These are phyloP conservation scores for Trypanosoma theileri DNA, from an alignment of 208 protist genomes.

Conservation along the genomic window DNA sequence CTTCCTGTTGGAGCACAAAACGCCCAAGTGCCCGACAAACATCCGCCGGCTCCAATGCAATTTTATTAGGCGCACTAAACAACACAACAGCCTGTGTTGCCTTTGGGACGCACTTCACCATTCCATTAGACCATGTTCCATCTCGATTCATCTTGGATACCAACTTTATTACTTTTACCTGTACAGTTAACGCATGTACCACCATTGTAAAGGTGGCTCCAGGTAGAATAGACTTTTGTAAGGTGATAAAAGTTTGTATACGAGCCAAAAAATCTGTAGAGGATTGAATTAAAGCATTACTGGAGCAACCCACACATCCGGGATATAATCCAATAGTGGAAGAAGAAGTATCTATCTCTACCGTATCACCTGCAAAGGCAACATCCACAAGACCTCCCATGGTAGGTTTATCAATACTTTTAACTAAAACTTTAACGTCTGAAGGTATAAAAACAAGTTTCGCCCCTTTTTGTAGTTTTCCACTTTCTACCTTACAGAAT, in stretches of 20 bases:
- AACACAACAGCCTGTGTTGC: slow-evolving; percentile 65
- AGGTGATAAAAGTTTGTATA: slow-evolving; percentile 71
- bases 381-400: slow-evolving; percentile 48
- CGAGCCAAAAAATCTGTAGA: slow-evolving; percentile 81
- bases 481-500: slow-evolving; percentile 80
- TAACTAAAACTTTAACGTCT: slow-evolving; percentile 53
- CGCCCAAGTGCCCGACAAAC: slow-evolving; percentile 73
- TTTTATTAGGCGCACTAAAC: slow-evolving; percentile 49
- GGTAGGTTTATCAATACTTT: slow-evolving; percentile 64
- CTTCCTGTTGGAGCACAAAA: slow-evolving; percentile 84
- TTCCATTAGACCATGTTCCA: slow-evolving; percentile 76
- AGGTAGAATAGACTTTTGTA: slow-evolving; percentile 67
- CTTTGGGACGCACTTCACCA: slow-evolving; percentile 86
- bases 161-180: slow-evolving; percentile 65
- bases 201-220: slow-evolving; percentile 69
- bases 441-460: slow-evolving; percentile 59
- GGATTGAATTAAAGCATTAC: slow-evolving; percentile 21
- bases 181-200: slow-evolving; percentile 65
- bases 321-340: slow-evolving; percentile 57
- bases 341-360: slow-evolving; percentile 60
- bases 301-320: slow-evolving; percentile 61
- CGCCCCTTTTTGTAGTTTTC: slow-evolving; percentile 45
- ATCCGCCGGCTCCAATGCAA: slow-evolving; percentile 69
- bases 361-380: slow-evolving; percentile 76
- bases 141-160: slow-evolving; percentile 71